Conservation (phyloP, 2,329 filamentous ascomycete genomes). For the Orbilia blumenaviensis region DNA sequence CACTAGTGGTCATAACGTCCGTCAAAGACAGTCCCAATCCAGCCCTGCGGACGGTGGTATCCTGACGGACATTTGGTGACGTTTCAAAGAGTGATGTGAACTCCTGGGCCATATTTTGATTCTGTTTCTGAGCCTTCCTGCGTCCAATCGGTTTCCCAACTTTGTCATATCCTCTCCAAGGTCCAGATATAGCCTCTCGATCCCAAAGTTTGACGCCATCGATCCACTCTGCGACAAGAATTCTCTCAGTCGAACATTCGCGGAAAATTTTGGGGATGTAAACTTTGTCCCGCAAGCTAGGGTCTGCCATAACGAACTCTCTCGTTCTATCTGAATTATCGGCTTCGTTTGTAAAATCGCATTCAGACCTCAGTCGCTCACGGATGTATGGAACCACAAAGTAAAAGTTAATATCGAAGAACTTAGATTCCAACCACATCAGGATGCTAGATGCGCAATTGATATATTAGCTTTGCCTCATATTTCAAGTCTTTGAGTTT, state of each 20-base stretch:
- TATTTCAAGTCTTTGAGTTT: background rate
- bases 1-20: conserved; percentile 93
- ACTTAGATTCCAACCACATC: conserved; percentile 34
- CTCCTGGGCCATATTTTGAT: conserved; percentile 30
- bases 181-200: conserved; percentile 77
- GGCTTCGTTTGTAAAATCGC: conserved; percentile 92
- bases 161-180: conserved; percentile 78
- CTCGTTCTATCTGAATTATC: conserved; percentile 87
- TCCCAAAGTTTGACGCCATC: conserved; percentile 94
- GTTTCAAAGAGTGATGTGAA: conserved; percentile 41
- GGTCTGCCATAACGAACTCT: conserved; percentile 75
- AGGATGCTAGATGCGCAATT: conserved; percentile 47
- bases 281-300: conserved; percentile 78
- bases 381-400: conserved; percentile 90
- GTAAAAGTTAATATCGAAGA: conserved; percentile 92
- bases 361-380: conserved; percentile 90
- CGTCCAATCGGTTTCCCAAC: conserved; percentile 54
- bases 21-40: conserved; percentile 83
- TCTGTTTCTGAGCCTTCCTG: conserved; percentile 13
- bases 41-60: conserved; percentile 63
- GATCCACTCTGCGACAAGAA: conserved; percentile 97
- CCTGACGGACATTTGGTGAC: conserved; percentile 26
- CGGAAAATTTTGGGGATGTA: conserved; percentile 87
- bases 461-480: background rate
- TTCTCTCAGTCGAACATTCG: conserved; percentile 71